Conservation (phyloP, 2,329 filamentous ascomycete species). For the Botryotinia globosa region DNA sequence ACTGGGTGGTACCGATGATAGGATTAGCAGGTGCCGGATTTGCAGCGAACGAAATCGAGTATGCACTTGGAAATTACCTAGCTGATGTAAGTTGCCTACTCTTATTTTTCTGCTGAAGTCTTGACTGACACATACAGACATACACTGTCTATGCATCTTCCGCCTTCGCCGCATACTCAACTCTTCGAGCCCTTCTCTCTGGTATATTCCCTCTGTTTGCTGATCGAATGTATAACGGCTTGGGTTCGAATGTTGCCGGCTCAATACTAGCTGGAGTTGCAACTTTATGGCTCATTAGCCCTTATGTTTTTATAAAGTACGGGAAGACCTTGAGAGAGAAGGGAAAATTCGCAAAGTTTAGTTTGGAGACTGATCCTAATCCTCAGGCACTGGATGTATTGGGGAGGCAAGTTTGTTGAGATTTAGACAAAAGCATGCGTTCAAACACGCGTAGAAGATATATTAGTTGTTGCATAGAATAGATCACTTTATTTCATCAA, state of each 20-base stretch:
- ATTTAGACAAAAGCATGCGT: background rate
- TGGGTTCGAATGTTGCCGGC: constrained; percentile 43
- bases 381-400: background rate
- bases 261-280: constrained; percentile 44
- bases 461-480: background rate
- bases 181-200: constrained; percentile 42
- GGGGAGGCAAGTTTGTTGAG: background rate
- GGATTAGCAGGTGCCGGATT: constrained; percentile 47
- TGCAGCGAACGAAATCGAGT: constrained; percentile 47
- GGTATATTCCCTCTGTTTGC: constrained; percentile 45
- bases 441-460: background rate
- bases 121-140: constrained; percentile 24
- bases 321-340: constrained; percentile 39
- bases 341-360: constrained; percentile 3
- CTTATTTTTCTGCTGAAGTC: background rate
- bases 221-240: constrained; percentile 41
- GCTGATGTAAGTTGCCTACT: constrained; percentile 37
- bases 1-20: constrained; percentile 44
- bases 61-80: constrained; percentile 43
- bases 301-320: constrained; percentile 41
- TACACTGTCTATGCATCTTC: constrained; percentile 46
- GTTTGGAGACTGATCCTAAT: background rate
- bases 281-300: constrained; percentile 42
- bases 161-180: constrained; percentile 44
- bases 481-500: background rate